Evolutionary conservation across 768 basidiomycete genomes (phyloP).

Genomic region (Suillus paluster): DNA sequence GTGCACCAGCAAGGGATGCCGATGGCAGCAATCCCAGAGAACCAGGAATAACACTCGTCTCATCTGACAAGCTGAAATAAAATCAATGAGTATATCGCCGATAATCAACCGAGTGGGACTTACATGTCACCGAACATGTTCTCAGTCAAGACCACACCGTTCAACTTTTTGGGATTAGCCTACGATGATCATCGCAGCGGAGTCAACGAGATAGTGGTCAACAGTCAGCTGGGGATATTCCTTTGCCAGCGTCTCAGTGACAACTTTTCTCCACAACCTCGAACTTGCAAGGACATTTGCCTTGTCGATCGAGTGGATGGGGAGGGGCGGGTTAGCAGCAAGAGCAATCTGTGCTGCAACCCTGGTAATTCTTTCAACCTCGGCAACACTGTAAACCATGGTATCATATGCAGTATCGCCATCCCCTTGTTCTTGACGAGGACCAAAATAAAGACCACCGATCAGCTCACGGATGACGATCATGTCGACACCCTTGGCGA

Average conservation of each 20-base stretch:
- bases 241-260: slow-evolving; percentile 77
- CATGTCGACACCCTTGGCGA: slow-evolving; percentile 85
- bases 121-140: slow-evolving; percentile 98
- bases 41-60: slow-evolving; percentile 96
- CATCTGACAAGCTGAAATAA: slow-evolving; percentile 82
- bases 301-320: slow-evolving; percentile 95
- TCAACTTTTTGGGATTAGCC: slow-evolving; percentile 85
- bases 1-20: slow-evolving; percentile 93
- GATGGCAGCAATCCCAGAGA: slow-evolving; percentile 96
- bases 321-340: slow-evolving; percentile 78
- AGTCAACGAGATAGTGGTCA: slow-evolving; percentile 93
- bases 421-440: slow-evolving; percentile 84
- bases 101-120: slow-evolving; percentile 32
- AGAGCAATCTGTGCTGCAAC: slow-evolving; percentile 95
- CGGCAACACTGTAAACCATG: slow-evolving; percentile 89
- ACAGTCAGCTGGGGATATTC: slow-evolving; percentile 90
- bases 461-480: slow-evolving; percentile 97
- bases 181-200: slow-evolving; percentile 97
- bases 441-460: slow-evolving; percentile 95
- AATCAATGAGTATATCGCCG: neutral
- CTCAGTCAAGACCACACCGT: slow-evolving; percentile 94
- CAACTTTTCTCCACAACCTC: slow-evolving; percentile 92
- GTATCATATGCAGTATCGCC: slow-evolving; percentile 85
- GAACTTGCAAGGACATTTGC: slow-evolving; percentile 98
- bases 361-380: slow-evolving; percentile 93